Percentiles rank a stretch among this genome's conserved stretches.
These are phyloP conservation scores for Neofusicoccum sp. DNA, from an alignment of 2,329 filamentous ascomycete genomes.

Conservation along the genomic window DNA sequence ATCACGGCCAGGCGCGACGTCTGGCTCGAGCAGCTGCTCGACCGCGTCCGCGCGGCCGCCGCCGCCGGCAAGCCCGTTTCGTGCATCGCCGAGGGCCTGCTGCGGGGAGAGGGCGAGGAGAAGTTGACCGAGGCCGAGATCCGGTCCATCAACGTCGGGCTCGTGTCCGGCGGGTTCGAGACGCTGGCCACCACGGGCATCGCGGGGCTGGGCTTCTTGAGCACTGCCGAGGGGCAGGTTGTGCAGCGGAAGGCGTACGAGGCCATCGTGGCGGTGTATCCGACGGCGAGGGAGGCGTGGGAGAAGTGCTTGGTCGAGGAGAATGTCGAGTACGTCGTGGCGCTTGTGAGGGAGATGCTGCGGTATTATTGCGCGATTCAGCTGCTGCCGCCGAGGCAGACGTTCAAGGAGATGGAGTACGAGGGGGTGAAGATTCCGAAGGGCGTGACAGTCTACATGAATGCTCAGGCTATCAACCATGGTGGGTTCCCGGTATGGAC, in stretches of 20 bases:
- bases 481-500: neutral
- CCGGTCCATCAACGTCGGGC: constrained; percentile 16
- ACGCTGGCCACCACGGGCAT: constrained; percentile 17
- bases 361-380: constrained; percentile 19
- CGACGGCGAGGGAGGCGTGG: constrained; percentile 6
- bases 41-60: constrained; percentile 3
- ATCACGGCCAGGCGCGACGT: constrained; percentile 14
- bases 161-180: constrained; percentile 16
- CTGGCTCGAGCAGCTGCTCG: constrained; percentile 14
- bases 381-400: constrained; percentile 20
- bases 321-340: constrained; percentile 16
- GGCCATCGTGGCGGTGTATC: constrained; percentile 9
- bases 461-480: constrained; percentile 21
- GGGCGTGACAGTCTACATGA: constrained; percentile 19
- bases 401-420: constrained; percentile 13
- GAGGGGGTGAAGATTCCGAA: constrained; percentile 8
- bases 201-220: constrained; percentile 9
- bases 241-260: constrained; percentile 17
- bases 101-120: neutral
- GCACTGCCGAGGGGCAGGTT: neutral
- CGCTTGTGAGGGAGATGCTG: constrained; percentile 17
- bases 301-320: constrained; percentile 16
- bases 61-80: neutral
- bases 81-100: constrained; percentile 10
- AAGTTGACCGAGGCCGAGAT: constrained; percentile 17